Base-by-base conservation (phyloP, 768 basidiomycete genomes). In the Leccinum barrowsii region DNA sequence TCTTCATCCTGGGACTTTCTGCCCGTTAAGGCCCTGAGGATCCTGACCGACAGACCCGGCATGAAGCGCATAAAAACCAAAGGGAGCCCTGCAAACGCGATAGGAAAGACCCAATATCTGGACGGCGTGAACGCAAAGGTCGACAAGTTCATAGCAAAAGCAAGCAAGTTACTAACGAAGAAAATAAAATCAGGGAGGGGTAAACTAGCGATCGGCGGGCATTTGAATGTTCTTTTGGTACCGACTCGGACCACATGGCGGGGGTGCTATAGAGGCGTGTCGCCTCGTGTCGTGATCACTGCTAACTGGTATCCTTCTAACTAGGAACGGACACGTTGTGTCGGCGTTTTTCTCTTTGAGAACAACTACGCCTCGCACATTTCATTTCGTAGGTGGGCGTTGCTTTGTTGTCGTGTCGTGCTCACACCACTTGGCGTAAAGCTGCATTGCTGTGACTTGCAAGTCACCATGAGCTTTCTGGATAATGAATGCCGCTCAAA, bases 111-210 rank as follows among this genome's bases (percentile, higher is more conserved):
- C 62, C 60, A 73, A 55, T 64, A 64, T 55, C 61, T 70, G 46
- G 67, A 72, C 19, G 69, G 68, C 8, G 65, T 60, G 21, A 67
- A 64, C 21, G 59, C 65, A 48, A 70, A 58, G 24, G 69, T 69
- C 40, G 72, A 63, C 58, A 64, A 54, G 69, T 69, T 71, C 71
- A 72, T 72, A 21, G 68, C 62, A 60, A 61, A 60, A 61, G 67
- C 65, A 64, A 60, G 58, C 61, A 52, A 12, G 10, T 11, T 32
- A 32, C 32, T 32, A 32, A 59, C 56, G 47, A 52, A 35, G 10
- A 35, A 15, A 35, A 35, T 35, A 35, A 35, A 35, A 35, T 15
- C 13, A 35, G 6, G 6, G 13, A 35, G 35, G 57, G 60, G 57
- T 35, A 60, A 47, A 42, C 35, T 40, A 52, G 26, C 52, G 56